A percentile compares a stretch with the other conserved stretches of the same genome.
phyloP scores from a whole-genome alignment of 148 eudicot genomes.

The Fagopyrum homotropicum region DNA sequence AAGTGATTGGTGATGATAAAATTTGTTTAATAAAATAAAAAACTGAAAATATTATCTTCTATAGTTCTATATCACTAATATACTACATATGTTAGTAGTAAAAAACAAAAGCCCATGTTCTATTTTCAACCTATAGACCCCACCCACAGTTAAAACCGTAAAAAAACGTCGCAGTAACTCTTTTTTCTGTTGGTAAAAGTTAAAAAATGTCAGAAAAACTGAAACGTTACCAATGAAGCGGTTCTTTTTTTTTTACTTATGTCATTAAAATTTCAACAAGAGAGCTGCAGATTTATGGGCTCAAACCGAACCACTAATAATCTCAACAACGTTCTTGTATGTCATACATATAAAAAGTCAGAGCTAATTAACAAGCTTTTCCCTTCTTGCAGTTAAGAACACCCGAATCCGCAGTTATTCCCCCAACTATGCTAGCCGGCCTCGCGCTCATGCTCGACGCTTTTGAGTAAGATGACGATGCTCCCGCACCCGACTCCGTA shows the following conservation, averaged over 20 bases:
- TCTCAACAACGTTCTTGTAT: background rate
- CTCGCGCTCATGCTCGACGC: constrained; percentile 71
- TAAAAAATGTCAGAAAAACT: background rate
- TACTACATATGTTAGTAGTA: too few relatives aligned
- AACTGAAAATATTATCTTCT: too few relatives aligned
- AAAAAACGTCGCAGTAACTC: background rate
- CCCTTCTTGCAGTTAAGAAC: constrained; percentile 55
- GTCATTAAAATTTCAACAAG: background rate
- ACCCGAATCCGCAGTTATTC: constrained; percentile 45
- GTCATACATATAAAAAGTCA: background rate
- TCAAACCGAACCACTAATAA: background rate
- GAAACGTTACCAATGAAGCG: background rate
- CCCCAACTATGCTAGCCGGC: constrained; percentile 40
- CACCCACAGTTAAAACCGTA: background rate
- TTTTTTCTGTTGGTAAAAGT: background rate
- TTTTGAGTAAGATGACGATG: constrained; percentile 51
- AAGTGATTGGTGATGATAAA: too few relatives aligned
- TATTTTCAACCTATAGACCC: background rate
- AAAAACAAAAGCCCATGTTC: background rate
- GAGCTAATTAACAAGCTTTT: constrained; percentile 31
- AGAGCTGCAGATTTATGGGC: background rate
- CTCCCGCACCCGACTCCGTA: constrained; percentile 53
- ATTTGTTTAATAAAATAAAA: too few relatives aligned
- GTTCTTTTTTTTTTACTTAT: background rate
- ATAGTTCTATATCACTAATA: too few relatives aligned